Conservation (phyloP, 83 land plant species). For the Picea abies region DNA sequence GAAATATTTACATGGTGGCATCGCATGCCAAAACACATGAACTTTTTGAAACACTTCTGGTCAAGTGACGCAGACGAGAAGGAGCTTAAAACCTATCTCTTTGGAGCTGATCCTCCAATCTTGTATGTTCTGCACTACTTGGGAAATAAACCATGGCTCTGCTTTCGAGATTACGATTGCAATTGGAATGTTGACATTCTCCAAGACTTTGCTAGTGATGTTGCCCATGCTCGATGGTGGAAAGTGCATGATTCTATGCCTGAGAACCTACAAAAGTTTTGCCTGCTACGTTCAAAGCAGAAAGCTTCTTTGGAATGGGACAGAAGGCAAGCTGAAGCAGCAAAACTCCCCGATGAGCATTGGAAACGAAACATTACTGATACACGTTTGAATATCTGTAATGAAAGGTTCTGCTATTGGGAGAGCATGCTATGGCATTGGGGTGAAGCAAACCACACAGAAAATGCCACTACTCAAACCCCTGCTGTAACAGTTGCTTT, state of each 20-base stretch:
- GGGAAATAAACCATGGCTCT: conserved; percentile 62
- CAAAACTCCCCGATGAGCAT: conserved; percentile 19
- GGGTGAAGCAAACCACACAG: conserved; percentile 68
- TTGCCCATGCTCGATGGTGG: conserved; percentile 56
- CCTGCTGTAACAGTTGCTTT: conserved; percentile 17
- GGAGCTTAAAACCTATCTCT: conserved; percentile 26
- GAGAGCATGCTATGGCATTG: conserved; percentile 89
- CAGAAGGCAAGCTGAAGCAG: conserved; percentile 21
- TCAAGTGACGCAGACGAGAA: conserved; percentile 28
- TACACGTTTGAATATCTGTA: conserved; percentile 60
- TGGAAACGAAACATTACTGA: conserved; percentile 58
- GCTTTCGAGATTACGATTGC: conserved; percentile 56
- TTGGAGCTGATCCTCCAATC: conserved; percentile 49
- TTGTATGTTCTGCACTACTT: conserved; percentile 49
- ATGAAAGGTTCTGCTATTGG: conserved; percentile 77
- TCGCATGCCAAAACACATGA: conserved; percentile 43
- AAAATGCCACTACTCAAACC: conserved; percentile 28
- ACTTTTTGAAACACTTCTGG: conserved; percentile 58
- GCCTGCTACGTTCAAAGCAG: conserved; percentile 29
- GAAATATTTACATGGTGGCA: conserved; percentile 66
- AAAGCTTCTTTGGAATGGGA: conserved; percentile 30
- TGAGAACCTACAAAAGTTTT: conserved; percentile 25
- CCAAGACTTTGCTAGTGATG: conserved; percentile 46
- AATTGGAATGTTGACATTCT: conserved; percentile 37
- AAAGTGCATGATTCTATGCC: conserved; percentile 51